These are phyloP conservation scores for Hypoxylon intermedium DNA, from an alignment of 495 filamentous ascomycete species.

Conservation along the genomic window DNA sequence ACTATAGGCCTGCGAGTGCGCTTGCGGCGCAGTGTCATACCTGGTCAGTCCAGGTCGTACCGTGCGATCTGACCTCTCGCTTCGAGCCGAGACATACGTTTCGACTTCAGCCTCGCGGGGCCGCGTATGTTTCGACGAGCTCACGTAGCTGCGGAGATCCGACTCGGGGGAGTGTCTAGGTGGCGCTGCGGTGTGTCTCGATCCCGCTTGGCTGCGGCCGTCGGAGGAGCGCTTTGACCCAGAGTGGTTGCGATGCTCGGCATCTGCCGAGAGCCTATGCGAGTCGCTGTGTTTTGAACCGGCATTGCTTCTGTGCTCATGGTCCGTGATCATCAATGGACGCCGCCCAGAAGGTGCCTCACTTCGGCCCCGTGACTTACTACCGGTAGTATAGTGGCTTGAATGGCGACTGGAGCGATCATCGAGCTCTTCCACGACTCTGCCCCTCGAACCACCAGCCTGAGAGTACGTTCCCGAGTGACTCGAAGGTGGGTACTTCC, in stretches of 20 bases:
- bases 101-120: conserved; percentile 40
- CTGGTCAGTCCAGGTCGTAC: conserved; percentile 32
- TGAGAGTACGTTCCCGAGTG: conserved; percentile 49
- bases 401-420: conserved; percentile 49
- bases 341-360: conserved; percentile 41
- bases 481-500: conserved; percentile 41
- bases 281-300: conserved; percentile 20
- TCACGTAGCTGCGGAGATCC: conserved; percentile 19
- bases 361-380: conserved; percentile 45
- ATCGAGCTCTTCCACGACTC: conserved; percentile 55
- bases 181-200: conserved; percentile 8
- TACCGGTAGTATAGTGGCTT: conserved; percentile 36
- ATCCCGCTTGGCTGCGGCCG: conserved; percentile 31
- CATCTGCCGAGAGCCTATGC: conserved; percentile 31
- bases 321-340: conserved; percentile 43
- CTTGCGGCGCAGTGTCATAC: conserved; percentile 30
- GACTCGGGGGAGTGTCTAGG: conserved; percentile 25
- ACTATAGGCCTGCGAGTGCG: conserved; percentile 41
- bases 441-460: conserved; percentile 40
- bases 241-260: conserved; percentile 42
- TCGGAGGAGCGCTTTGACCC: conserved; percentile 32
- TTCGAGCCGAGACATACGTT: conserved; percentile 49
- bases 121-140: conserved; percentile 27
- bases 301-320: conserved; percentile 32
- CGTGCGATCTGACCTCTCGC: conserved; percentile 45